A percentile compares a stretch with the other conserved stretches of the same genome.
Conservation (phyloP, 2,329 filamentous ascomycete species). For the Escovopsis sp. region DNA sequence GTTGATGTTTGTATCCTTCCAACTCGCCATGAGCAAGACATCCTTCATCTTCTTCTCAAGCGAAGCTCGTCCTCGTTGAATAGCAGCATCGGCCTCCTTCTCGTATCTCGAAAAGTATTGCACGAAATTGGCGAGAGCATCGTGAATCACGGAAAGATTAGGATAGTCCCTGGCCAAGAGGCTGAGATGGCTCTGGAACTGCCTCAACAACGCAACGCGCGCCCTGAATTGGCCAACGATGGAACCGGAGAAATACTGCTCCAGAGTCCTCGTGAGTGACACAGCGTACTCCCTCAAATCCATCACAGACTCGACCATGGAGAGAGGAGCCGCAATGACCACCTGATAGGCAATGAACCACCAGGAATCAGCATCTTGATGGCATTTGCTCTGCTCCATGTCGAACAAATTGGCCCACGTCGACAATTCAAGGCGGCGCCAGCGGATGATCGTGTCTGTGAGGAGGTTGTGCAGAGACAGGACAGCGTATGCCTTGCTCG, state of each 20-base stretch:
- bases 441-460: slow-evolving; percentile 68
- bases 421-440: slow-evolving; percentile 79
- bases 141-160: slow-evolving; percentile 40
- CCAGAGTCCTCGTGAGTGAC: slow-evolving; percentile 59
- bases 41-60: slow-evolving; percentile 92
- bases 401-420: slow-evolving; percentile 88
- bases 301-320: slow-evolving; percentile 42
- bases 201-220: slow-evolving; percentile 55
- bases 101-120: slow-evolving; percentile 60
- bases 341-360: slow-evolving; percentile 95
- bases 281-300: slow-evolving; percentile 49
- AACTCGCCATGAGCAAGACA: slow-evolving; percentile 83
- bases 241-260: slow-evolving; percentile 64
- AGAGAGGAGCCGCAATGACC: slow-evolving; percentile 60
- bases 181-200: slow-evolving; percentile 49
- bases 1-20: slow-evolving; percentile 95
- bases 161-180: slow-evolving; percentile 46
- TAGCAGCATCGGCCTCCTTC: slow-evolving; percentile 45
- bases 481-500: slow-evolving; percentile 63
- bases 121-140: slow-evolving; percentile 63
- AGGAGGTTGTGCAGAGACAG: slow-evolving; percentile 58
- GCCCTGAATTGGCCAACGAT: slow-evolving; percentile 67
- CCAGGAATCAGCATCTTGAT: slow-evolving; percentile 73
- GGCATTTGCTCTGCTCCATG: slow-evolving; percentile 61
- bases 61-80: slow-evolving; percentile 51